These are phyloP conservation scores for Myxozyma geophila DNA, from an alignment of 805 yeast species.

Conservation along the genomic window DNA sequence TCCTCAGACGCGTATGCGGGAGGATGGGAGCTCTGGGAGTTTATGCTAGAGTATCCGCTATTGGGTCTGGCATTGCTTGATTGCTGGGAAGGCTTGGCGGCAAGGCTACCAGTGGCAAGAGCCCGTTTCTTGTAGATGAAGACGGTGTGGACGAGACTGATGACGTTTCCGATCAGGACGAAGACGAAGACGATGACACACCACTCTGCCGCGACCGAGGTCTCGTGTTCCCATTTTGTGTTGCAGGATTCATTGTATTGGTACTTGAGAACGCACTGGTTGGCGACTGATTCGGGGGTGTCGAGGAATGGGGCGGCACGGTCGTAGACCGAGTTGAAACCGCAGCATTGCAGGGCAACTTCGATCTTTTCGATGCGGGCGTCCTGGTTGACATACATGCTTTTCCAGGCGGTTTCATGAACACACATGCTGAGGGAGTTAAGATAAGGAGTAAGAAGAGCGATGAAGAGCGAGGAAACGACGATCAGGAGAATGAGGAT, in stretches of 20 bases:
- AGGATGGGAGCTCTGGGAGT: background rate
- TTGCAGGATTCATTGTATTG: slow-evolving; percentile 25
- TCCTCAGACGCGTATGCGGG: background rate
- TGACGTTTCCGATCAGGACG: slow-evolving; percentile 13
- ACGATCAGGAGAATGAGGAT: slow-evolving; percentile 17
- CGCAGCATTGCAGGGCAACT: slow-evolving; percentile 30
- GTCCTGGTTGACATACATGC: slow-evolving; percentile 10
- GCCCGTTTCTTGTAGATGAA: slow-evolving; percentile 18
- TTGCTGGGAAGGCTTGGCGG: slow-evolving; percentile 2
- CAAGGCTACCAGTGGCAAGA: background rate
- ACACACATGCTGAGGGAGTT: slow-evolving; percentile 19
- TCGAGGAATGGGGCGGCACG: slow-evolving; percentile 28
- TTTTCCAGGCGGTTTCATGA: slow-evolving; percentile 25
- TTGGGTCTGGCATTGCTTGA: background rate
- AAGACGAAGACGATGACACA: slow-evolving; percentile 20
- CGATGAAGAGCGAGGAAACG: slow-evolving; percentile 21
- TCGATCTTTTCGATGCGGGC: slow-evolving; percentile 22
- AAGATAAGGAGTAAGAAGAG: slow-evolving; percentile 28
- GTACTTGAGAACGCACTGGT: slow-evolving; percentile 24
- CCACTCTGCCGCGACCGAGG: slow-evolving; percentile 32
- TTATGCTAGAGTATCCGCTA: slow-evolving; percentile 11
- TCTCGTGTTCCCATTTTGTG: slow-evolving; percentile 25
- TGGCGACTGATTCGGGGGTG: slow-evolving; percentile 2
- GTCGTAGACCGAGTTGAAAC: slow-evolving; percentile 27
- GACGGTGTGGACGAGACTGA: slow-evolving; percentile 23